A percentile compares a stretch with the other conserved stretches of the same genome.
Conservation (phyloP, 164 flowering plant genomes). For the Saururus chinensis region DNA sequence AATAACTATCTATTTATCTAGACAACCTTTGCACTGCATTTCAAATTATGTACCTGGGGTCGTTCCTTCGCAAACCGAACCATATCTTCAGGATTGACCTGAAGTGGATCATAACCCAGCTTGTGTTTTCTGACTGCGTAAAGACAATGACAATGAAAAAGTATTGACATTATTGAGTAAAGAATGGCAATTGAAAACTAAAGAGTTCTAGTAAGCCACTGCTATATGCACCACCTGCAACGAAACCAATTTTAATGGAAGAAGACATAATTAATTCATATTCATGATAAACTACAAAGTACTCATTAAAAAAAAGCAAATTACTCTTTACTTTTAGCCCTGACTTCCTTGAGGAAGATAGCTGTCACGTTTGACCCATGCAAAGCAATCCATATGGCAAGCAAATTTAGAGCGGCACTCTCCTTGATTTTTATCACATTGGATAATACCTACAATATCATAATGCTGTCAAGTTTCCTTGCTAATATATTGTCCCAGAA, state of each 20-base stretch:
- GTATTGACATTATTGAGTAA: too few relatives aligned
- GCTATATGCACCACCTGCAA: too few relatives aligned
- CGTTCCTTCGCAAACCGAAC: slow-evolving; percentile 91
- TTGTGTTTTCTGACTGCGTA: slow-evolving; percentile 97
- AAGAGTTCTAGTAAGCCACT: too few relatives aligned
- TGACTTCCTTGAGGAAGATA: slow-evolving; percentile 99
- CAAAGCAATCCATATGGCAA: slow-evolving; percentile 97
- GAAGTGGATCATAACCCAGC: slow-evolving; percentile 95
- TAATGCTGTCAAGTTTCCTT: background rate
- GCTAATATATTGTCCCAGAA: background rate
- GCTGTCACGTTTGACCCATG: slow-evolving; percentile 99
- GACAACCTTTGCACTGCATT: too few relatives aligned
- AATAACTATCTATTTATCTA: too few relatives aligned
- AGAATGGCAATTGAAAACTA: background rate
- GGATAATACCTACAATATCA: slow-evolving; percentile 62
- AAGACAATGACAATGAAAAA: too few relatives aligned
- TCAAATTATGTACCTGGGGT: slow-evolving; percentile 59
- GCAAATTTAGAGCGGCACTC: slow-evolving; percentile 98
- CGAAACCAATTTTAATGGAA: too few relatives aligned
- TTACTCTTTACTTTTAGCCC: slow-evolving; percentile 64
- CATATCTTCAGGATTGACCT: slow-evolving; percentile 99
- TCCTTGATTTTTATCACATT: slow-evolving; percentile 81
- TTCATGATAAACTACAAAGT: background rate
- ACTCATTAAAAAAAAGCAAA: background rate
- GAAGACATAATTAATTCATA: too few relatives aligned